Evolutionary conservation across 73 alveolate species (phyloP), one percentile per base, ranked within the genome.

Genomic region (Urostyla sp.): DNA sequence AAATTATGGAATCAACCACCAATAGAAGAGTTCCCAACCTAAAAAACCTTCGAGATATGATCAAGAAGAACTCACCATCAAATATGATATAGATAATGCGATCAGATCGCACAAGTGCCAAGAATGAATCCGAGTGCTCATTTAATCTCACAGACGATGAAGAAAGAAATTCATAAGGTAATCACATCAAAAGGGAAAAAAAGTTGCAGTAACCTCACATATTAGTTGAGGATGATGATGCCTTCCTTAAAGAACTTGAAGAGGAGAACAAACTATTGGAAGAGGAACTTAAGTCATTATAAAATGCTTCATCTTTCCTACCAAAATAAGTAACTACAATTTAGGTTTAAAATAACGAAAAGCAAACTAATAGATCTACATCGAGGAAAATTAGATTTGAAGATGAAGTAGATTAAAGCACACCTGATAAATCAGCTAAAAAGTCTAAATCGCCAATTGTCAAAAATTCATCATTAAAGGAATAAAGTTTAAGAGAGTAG

Each of bases 91-190:
- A n/a, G n/a, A 63, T 2, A 3, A 20, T 63, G 1, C 37, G 44
- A 23, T 63, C 79, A 18, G 79, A 63, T 21, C 37, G 79, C 24
- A 49, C 83, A 7, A 69, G 34, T 45, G 52, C 52, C 49, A 75
- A 46, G 31, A 75, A 75, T 59, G 87, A 75, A 23, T 56, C 79
- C 32, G 87, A 75, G 36, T 75, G 87, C 67, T 75, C 87, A 16
- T 75, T 75, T 51, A 75, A 76, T 8, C 67, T 75, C 66, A 75
- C 87, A 3, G 44, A 67, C 28, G 87, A 75, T 56, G 87, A 75
- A 18, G 87, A 75, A 38, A 69, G 34, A 32, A 69, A 69, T 63
- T 57, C 61, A 40, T 57, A 63, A 43, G 79, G 79, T 34, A 8
- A 36, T 28, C 79, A 21, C 4, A 63, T 21, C 50, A 20, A 5